Percentiles rank a stretch among this genome's conserved stretches.
Evolutionary conservation across 2,329 filamentous ascomycete genomes (phyloP).

Genomic region (Aspergillus neoniger): DNA sequence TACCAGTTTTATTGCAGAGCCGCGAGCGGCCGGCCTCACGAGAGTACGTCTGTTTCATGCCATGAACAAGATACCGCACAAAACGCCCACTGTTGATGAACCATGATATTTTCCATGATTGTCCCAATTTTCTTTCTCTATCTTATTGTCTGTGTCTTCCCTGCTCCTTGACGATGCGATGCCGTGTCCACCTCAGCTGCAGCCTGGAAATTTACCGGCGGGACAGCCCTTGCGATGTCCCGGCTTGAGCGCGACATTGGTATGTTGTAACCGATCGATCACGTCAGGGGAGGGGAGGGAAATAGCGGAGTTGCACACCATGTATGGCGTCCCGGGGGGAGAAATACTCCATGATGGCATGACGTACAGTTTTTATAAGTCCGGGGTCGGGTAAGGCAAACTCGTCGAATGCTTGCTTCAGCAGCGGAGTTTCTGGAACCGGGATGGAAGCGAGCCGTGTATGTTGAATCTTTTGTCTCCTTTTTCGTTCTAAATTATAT

Average conservation of each 20-base stretch:
- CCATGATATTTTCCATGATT: slow-evolving; percentile 24
- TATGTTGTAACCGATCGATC: background rate
- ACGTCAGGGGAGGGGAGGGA: slow-evolving; percentile 3
- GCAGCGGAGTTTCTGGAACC: slow-evolving; percentile 24
- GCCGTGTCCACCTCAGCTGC: background rate
- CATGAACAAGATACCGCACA: slow-evolving; percentile 41
- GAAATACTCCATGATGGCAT: slow-evolving; percentile 20
- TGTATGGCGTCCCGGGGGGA: slow-evolving; percentile 14
- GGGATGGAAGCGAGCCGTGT: slow-evolving; percentile 17
- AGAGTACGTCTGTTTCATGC: slow-evolving; percentile 36
- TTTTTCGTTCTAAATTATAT: slow-evolving; percentile 2
- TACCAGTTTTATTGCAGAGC: slow-evolving; percentile 19
- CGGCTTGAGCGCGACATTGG: background rate
- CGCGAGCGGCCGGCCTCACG: slow-evolving; percentile 27
- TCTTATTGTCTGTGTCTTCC: slow-evolving; percentile 11
- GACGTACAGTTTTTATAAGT: slow-evolving; percentile 15
- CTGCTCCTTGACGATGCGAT: background rate
- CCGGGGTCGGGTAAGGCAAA: slow-evolving; percentile 11
- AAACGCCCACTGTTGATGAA: slow-evolving; percentile 39
- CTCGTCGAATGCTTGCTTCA: slow-evolving; percentile 19
- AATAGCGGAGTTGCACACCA: slow-evolving; percentile 23
- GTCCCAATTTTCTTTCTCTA: slow-evolving; percentile 4
- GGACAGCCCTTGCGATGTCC: background rate
- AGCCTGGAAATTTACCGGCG: background rate
- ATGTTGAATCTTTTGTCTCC: slow-evolving; percentile 9